These are phyloP conservation scores for Podaxis rugospora DNA, from an alignment of 768 basidiomycete species.

Conservation along the genomic window DNA sequence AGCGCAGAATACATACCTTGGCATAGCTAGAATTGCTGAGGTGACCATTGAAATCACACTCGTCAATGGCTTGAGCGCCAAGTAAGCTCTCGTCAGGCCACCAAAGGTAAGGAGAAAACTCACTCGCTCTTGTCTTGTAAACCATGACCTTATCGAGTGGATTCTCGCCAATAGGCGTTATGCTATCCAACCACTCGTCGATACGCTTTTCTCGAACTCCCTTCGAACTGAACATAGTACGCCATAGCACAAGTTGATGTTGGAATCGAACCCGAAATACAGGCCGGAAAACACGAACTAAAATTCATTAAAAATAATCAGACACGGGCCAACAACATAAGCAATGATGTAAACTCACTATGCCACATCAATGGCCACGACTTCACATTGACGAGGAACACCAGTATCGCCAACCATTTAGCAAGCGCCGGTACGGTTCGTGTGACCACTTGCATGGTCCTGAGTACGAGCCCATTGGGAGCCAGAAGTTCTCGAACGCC, in stretches of 20 bases:
- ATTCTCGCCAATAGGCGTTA: constrained; percentile 50
- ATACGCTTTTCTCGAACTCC: constrained; percentile 38
- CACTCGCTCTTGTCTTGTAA: constrained; percentile 54
- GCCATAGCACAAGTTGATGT: constrained; percentile 27
- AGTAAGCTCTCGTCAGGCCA: background rate
- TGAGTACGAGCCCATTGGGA: background rate
- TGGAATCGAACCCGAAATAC: constrained; percentile 31
- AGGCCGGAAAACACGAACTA: constrained; percentile 51
- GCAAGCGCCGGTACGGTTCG: constrained; percentile 15
- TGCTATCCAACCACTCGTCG: constrained; percentile 38
- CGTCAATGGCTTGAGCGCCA: constrained; percentile 51
- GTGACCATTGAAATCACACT: constrained; percentile 70
- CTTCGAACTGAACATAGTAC: constrained; percentile 33
- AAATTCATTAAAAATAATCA: constrained; percentile 3
- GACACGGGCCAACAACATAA: background rate
- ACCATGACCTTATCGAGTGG: constrained; percentile 44
- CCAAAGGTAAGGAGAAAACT: constrained; percentile 22
- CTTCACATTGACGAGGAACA: constrained; percentile 55
- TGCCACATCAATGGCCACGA: constrained; percentile 70
- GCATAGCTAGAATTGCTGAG: constrained; percentile 81
- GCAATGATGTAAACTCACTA: constrained; percentile 38
- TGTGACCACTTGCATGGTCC: background rate
- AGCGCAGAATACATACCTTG: constrained; percentile 41
- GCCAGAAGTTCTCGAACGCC: background rate
- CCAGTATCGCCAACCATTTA: constrained; percentile 39